These are phyloP conservation scores for Penicillium roqueforti DNA, from an alignment of 495 filamentous ascomycete genomes.

Conservation along the genomic window DNA sequence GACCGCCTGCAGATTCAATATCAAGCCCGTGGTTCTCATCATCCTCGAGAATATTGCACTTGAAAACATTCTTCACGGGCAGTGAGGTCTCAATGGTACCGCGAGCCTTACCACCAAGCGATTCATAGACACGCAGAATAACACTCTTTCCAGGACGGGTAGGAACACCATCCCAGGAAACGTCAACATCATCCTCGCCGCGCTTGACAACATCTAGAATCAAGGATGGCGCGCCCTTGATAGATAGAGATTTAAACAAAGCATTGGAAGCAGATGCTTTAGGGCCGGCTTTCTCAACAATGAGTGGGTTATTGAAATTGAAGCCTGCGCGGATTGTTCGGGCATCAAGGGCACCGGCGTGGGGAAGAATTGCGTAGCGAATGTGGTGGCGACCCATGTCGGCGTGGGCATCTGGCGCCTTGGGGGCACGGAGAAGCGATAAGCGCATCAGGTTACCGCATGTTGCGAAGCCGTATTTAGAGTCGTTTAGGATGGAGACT, in stretches of 20 bases:
- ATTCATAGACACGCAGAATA: slow-evolving; percentile 82
- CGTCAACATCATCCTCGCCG: slow-evolving; percentile 92
- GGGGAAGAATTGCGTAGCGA: slow-evolving; percentile 88
- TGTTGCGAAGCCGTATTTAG: slow-evolving; percentile 95
- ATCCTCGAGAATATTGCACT: slow-evolving; percentile 68
- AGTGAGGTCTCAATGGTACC: slow-evolving; percentile 62
- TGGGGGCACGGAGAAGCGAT: slow-evolving; percentile 84
- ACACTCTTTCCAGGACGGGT: slow-evolving; percentile 69
- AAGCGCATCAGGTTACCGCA: slow-evolving; percentile 88
- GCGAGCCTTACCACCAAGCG: slow-evolving; percentile 74
- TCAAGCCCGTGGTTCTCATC: slow-evolving; percentile 48
- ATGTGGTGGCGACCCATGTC: slow-evolving; percentile 93
- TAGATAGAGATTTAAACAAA: slow-evolving; percentile 47
- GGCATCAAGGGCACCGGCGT: slow-evolving; percentile 63
- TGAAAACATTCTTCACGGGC: slow-evolving; percentile 69
- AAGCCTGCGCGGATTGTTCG: slow-evolving; percentile 77
- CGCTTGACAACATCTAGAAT: slow-evolving; percentile 84
- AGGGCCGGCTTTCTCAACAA: slow-evolving; percentile 34
- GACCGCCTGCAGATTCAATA: slow-evolving; percentile 42
- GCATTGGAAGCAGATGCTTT: slow-evolving; percentile 16
- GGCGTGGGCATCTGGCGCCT: slow-evolving; percentile 91
- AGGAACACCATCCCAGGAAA: slow-evolving; percentile 66
- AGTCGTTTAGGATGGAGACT: slow-evolving; percentile 91
- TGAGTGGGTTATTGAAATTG: slow-evolving; percentile 85
- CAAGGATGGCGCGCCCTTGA: slow-evolving; percentile 56